Conservation (phyloP, 2,329 filamentous ascomycete genomes). For the Fusarium armeniacum region DNA sequence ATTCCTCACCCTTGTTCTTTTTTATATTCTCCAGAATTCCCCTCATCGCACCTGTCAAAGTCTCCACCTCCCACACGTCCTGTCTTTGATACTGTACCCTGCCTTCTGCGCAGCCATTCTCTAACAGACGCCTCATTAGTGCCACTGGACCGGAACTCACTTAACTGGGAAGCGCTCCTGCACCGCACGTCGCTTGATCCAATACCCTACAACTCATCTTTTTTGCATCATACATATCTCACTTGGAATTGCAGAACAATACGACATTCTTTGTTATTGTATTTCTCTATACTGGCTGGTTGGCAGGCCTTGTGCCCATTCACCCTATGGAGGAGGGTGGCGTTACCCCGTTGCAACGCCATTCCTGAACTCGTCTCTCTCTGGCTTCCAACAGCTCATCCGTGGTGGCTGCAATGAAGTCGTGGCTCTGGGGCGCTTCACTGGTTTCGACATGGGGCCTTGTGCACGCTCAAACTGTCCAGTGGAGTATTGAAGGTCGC, state of each 20-base stretch:
- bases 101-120: conserved; percentile 17
- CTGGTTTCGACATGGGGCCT: conserved; percentile 46
- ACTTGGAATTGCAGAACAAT: not conserved
- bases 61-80: conserved; percentile 41
- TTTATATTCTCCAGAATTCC: conserved; percentile 38
- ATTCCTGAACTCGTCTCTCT: conserved; percentile 36
- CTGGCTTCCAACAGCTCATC: conserved; percentile 8
- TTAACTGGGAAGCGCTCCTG: conserved; percentile 26
- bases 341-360: conserved; percentile 38
- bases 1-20: conserved; percentile 32
- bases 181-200: conserved; percentile 8
- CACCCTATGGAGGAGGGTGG: conserved; percentile 47
- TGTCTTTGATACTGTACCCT: conserved; percentile 41
- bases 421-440: conserved; percentile 37
- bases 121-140: conserved; percentile 39
- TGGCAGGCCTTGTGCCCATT: conserved; percentile 30
- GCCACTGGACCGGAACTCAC: conserved; percentile 8
- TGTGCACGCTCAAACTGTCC: conserved; percentile 56
- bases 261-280: conserved; percentile 11
- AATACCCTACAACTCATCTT: conserved; percentile 10
- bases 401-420: conserved; percentile 45
- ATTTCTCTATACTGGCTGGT: conserved; percentile 17
- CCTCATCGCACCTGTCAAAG: conserved; percentile 37
- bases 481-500: conserved; percentile 63
- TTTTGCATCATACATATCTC: conserved; percentile 2